These are phyloP conservation scores for Trametes cingulata DNA, from an alignment of 768 basidiomycete species.

Conservation along the genomic window DNA sequence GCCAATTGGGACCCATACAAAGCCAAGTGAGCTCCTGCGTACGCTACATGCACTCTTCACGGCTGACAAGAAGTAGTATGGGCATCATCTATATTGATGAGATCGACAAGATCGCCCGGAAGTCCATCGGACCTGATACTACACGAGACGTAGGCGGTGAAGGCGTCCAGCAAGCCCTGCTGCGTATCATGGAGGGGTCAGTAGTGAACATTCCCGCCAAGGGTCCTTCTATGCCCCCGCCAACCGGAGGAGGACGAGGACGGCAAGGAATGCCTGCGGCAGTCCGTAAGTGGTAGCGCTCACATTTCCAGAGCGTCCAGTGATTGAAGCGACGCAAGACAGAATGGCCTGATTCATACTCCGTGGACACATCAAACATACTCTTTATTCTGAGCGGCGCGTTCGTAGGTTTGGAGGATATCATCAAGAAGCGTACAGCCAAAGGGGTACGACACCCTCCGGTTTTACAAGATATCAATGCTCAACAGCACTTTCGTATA, in stretches of 20 bases:
- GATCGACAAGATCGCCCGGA: slow-evolving; percentile 88
- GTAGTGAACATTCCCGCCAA: slow-evolving; percentile 81
- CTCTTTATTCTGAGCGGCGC: slow-evolving; percentile 96
- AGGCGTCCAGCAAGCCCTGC: slow-evolving; percentile 91
- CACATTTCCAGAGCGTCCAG: too few species aligned
- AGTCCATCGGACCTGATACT: slow-evolving; percentile 58
- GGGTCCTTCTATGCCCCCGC: slow-evolving; percentile 49
- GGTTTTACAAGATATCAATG: too few species aligned
- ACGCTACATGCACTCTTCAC: not conserved
- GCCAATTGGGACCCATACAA: slow-evolving; percentile 86
- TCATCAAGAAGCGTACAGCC: slow-evolving; percentile 77
- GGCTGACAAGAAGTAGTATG: slow-evolving; percentile 48
- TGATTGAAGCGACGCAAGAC: slow-evolving; percentile 9
- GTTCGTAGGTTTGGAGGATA: slow-evolving; percentile 85
- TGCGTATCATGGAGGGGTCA: slow-evolving; percentile 94
- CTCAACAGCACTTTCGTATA: slow-evolving; percentile 29
- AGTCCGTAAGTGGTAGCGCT: slow-evolving; percentile 20
- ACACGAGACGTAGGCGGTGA: slow-evolving; percentile 92
- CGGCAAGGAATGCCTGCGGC: slow-evolving; percentile 38
- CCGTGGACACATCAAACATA: slow-evolving; percentile 87
- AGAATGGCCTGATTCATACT: slow-evolving; percentile 68
- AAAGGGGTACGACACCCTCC: slow-evolving; percentile 67
- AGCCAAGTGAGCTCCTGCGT: slow-evolving; percentile 58
- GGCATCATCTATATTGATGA: slow-evolving; percentile 98
- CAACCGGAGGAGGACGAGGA: slow-evolving; percentile 47